These are phyloP conservation scores for Naganishia albida DNA, from an alignment of 1,284 basidiomycete genomes.

Conservation along the genomic window DNA sequence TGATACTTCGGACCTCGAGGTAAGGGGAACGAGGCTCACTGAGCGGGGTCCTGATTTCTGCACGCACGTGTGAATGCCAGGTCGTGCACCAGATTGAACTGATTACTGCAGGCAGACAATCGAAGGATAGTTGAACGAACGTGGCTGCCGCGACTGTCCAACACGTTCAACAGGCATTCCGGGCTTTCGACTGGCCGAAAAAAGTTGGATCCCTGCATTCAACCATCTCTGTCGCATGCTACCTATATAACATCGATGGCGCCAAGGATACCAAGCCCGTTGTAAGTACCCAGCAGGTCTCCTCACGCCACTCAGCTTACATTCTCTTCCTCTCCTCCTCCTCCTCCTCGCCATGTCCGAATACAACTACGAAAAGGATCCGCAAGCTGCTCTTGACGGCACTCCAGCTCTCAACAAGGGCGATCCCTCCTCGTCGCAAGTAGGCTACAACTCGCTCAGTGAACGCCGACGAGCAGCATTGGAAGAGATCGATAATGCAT, in stretches of 20 bases:
- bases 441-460: constrained; percentile 24
- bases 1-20: no score
- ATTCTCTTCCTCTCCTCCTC: background rate
- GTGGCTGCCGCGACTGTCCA: background rate
- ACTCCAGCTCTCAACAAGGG: constrained; percentile 3
- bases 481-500: constrained; percentile 72
- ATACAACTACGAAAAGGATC: constrained; percentile 26
- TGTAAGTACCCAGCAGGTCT: background rate
- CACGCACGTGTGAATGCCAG: no score
- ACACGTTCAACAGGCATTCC: background rate
- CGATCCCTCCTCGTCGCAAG: background rate
- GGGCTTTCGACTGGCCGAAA: background rate
- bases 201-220: background rate
- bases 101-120: no score
- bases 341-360: constrained; percentile 16
- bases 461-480: constrained; percentile 67
- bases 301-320: background rate
- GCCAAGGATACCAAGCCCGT: constrained; percentile 23
- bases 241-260: constrained; percentile 9
- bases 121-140: constrained; percentile 9
- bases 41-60: no score
- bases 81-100: no score
- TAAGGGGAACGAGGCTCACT: no score
- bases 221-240: background rate
- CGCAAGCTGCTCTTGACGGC: constrained; percentile 1